Base-by-base conservation (phyloP, 2,329 filamentous ascomycete genomes). In the Elsinoe ampelina region DNA sequence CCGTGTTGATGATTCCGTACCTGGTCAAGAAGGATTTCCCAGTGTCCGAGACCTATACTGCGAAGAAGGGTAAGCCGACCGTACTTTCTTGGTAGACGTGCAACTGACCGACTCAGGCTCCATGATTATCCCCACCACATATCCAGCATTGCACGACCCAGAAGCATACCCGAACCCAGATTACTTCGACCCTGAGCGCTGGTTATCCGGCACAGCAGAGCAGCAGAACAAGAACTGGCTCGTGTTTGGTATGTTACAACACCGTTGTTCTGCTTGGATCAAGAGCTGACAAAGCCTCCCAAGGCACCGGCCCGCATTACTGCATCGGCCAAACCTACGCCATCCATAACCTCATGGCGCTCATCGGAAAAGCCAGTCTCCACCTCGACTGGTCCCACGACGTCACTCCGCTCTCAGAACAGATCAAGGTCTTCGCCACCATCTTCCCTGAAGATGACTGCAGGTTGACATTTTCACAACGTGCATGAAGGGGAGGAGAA, bases 341-440 rank as follows among this genome's bases (percentile, higher is more conserved):
- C 7, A 85, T 89, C 71, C 78, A 90, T 60, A 95, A 95, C 73
- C 76, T 98, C 65, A 92, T 88, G 68, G 82, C 89, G 47, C 87
- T 95, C 80, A 80, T 95, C 66, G 91, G 90, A 68, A 95, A 93
- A 80, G 91, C 90, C 7, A 87, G 88, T 48, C 45, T 61, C 3
- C 36, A 57, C 43, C 30, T 61, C 63, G 84, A 97, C 72, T 97
- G 92, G 92, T 81, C 84, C 70, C 93, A 98, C 72, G 83, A 89
- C 69, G 74, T 89, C 15, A 97, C 93, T 10, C 83, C 87, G 0
- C 68, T 78, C 58, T 95, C 89, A 0, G 93, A 98, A 75, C 85
- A 95, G 72, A 97, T 98, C 73, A 92, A 95, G 77, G 92, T 97
- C 63, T 98, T 97, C 75, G 93, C 93, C 39, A 96, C 90, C 26